Percentiles rank a stretch among this genome's conserved stretches.
Evolutionary conservation across 441 rosid species (phyloP).

Genomic region (Mallotus repandus): DNA sequence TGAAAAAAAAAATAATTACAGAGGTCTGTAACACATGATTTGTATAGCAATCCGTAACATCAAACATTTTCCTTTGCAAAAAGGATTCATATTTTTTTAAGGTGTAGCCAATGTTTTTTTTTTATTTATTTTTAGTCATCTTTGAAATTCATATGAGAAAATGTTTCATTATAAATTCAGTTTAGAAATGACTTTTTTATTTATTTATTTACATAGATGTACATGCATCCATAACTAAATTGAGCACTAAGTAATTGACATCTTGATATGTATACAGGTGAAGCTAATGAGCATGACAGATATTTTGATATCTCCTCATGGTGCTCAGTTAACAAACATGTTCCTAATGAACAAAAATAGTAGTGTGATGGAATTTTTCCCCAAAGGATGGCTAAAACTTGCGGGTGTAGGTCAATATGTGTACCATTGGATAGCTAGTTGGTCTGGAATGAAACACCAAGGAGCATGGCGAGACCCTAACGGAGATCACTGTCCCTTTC

Average conservation of each 20-base stretch:
- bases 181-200: too few species aligned
- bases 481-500: conserved; percentile 48
- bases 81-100: too few species aligned
- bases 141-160: background rate
- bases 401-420: conserved; percentile 75
- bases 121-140: too few species aligned
- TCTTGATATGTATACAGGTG: conserved; percentile 33
- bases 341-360: conserved; percentile 65
- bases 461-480: conserved; percentile 67
- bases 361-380: conserved; percentile 74
- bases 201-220: too few species aligned
- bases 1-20: too few species aligned
- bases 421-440: conserved; percentile 56
- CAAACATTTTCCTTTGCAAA: too few species aligned
- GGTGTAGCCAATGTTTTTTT: too few species aligned
- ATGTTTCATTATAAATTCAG: too few species aligned
- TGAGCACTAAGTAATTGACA: background rate
- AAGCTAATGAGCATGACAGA: conserved; percentile 56
- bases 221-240: too few species aligned
- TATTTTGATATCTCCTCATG: conserved; percentile 57
- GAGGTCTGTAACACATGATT: too few species aligned
- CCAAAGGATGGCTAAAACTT: conserved; percentile 64
- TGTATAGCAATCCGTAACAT: too few species aligned
- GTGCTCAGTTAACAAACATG: conserved; percentile 65
- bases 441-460: conserved; percentile 69